A percentile compares a stretch with the other conserved stretches of the same genome.
Evolutionary conservation across 202 grass and related monocot species (phyloP).

Genomic region (Schoenoplectus tabernaemontani): DNA sequence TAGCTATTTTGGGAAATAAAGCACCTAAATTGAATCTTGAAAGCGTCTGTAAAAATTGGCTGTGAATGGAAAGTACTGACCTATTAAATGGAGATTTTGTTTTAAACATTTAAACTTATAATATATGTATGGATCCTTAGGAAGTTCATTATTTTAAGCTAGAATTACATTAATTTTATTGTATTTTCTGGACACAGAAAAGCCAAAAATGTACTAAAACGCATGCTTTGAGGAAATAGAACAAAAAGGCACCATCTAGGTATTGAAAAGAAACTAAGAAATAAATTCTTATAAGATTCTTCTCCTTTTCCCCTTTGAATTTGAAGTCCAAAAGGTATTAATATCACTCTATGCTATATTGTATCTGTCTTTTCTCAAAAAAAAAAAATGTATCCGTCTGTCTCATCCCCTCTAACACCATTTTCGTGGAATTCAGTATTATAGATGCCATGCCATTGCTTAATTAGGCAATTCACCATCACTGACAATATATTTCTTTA

Average conservation of each 20-base stretch:
- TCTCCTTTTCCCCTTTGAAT: background rate
- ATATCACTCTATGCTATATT: background rate
- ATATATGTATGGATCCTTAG: no score
- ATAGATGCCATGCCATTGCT: background rate
- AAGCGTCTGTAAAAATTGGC: background rate
- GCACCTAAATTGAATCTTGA: background rate
- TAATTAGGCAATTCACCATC: background rate
- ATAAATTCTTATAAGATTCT: background rate
- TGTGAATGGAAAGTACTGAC: background rate
- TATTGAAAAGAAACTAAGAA: background rate
- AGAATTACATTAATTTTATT: background rate
- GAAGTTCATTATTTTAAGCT: background rate
- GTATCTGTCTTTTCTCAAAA: no score
- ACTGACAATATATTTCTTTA: background rate
- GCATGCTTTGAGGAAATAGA: background rate
- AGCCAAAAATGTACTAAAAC: background rate
- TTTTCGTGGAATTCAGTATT: background rate
- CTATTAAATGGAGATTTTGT: background rate
- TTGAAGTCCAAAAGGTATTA: background rate
- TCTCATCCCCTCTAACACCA: background rate
- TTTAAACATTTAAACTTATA: no score
- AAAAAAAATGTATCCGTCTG: background rate
- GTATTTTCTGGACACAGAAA: background rate
- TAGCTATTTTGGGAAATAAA: background rate
- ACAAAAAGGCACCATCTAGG: conserved; percentile 11